These are phyloP conservation scores for Porcisia deanei DNA, from an alignment of 208 protist species.

Conservation along the genomic window DNA sequence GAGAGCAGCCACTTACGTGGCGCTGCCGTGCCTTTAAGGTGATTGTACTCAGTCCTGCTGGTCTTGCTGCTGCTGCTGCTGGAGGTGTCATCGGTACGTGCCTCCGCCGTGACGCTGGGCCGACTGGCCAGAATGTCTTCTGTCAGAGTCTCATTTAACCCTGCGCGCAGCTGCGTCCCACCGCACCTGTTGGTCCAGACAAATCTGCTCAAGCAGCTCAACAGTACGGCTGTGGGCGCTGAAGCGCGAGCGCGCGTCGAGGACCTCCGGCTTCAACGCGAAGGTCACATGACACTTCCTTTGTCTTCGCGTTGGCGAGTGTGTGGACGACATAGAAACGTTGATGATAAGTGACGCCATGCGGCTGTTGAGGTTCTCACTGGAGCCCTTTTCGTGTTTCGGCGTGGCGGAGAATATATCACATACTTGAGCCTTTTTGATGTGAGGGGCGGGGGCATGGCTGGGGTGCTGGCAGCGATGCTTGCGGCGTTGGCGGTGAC, in stretches of 20 bases:
- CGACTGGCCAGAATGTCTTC: background rate
- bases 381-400: background rate
- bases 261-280: constrained; percentile 30
- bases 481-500: background rate
- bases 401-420: constrained; percentile 21
- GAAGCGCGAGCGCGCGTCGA: constrained; percentile 25
- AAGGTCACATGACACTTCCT: constrained; percentile 29
- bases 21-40: background rate
- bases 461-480: background rate
- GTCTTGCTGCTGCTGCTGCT: background rate
- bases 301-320: constrained; percentile 5
- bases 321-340: background rate
- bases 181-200: constrained; percentile 28
- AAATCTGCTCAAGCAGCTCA: constrained; percentile 33
- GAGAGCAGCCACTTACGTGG: background rate
- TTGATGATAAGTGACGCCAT: background rate
- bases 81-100: background rate
- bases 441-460: constrained; percentile 4
- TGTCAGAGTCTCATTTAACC: background rate
- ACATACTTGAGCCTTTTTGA: constrained; percentile 32
- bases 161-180: constrained; percentile 9
- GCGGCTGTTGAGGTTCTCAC: background rate
- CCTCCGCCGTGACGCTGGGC: background rate
- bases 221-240: constrained; percentile 23
- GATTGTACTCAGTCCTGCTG: background rate